Base-by-base conservation (phyloP, 139 green algal species). In the Tetradesmus lagerheimii region DNA sequence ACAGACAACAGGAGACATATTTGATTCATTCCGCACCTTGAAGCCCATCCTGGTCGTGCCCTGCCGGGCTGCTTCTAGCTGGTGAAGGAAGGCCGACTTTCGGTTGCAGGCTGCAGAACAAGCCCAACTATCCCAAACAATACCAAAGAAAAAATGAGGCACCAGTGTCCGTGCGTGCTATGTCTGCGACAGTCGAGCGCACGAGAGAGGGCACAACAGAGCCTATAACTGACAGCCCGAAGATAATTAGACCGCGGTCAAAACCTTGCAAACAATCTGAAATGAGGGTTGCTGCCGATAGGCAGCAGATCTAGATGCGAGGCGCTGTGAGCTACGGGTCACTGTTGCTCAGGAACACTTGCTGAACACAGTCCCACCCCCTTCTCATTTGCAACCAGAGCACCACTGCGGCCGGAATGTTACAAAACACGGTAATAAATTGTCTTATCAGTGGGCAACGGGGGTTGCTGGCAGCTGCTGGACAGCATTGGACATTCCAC, bases 401-500 rank as follows among this genome's bases (percentile, higher is more conserved):
- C 57, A 71, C 20, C 1, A 3, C 3, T 31, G 23, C 25, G 23
- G 23, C 4, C 20, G n/a, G 57, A 20, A 71, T 71, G 57, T 31
- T 71, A 18, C 23, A 71, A n/a, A 11, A 27, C 11, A 71, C 57
- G 20, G 57, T 23, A 71, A n/a, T 6, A 8, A 71, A 9, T 27
- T 8, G n/a, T 1, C 23, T 31, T 4, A 15, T 64, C 2, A 71
- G 4, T 18, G 57, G 57, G 57, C 57, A 18, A 31, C 57, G 57
- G 57, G 3, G 31, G 57, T 71, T 71, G 57, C 23, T 71, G 57
- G 57, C 57, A 31, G 57, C 20, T 31, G 57, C 57, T 71, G 8
- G 0, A 8, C 23, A 9, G 2, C 23, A 71, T 0, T 94, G 90
- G 16, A 94, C 90, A 81, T 96, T 85, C 77, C 79, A 92, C 80